A percentile compares a stretch with the other conserved stretches of the same genome.
Conservation (phyloP, 441 rosid species). For the Rhodomyrtus psidioides region DNA sequence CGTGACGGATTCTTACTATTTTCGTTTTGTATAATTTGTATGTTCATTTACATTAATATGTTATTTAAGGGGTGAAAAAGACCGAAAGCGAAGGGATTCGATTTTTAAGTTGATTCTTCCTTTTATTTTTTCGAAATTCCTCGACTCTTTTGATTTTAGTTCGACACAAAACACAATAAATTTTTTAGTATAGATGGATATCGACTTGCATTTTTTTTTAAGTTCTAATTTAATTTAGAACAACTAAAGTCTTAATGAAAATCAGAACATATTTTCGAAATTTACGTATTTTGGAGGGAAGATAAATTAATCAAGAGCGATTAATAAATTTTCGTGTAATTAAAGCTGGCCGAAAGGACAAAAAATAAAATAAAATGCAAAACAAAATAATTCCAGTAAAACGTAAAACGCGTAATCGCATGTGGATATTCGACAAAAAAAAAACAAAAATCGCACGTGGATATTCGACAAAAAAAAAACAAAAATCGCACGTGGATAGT, state of each 20-base stretch:
- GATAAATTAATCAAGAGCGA: not conserved
- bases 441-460: not conserved
- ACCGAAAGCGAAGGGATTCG: too few species aligned
- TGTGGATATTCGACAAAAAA: too few species aligned
- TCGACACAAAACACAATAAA: not conserved
- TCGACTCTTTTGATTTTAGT: not conserved
- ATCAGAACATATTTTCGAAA: not conserved
- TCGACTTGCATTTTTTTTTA: too few species aligned
- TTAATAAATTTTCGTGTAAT: not conserved
- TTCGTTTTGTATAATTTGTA: too few species aligned
- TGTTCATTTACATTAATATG: too few species aligned
- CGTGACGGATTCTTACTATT: too few species aligned
- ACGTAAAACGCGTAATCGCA: not conserved
- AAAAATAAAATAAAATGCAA: rapidly evolving
- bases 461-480: too few species aligned
- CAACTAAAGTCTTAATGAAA: too few species aligned
- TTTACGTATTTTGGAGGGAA: not conserved
- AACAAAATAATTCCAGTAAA: not conserved
- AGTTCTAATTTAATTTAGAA: too few species aligned
- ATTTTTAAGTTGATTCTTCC: too few species aligned
- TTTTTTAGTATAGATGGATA: not conserved
- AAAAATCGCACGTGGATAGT: not conserved
- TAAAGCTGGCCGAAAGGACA: not conserved
- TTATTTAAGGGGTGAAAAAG: too few species aligned
- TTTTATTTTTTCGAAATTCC: not conserved